These are phyloP conservation scores for Luffa acutangula DNA, from an alignment of 306 rosid species.

Conservation along the genomic window DNA sequence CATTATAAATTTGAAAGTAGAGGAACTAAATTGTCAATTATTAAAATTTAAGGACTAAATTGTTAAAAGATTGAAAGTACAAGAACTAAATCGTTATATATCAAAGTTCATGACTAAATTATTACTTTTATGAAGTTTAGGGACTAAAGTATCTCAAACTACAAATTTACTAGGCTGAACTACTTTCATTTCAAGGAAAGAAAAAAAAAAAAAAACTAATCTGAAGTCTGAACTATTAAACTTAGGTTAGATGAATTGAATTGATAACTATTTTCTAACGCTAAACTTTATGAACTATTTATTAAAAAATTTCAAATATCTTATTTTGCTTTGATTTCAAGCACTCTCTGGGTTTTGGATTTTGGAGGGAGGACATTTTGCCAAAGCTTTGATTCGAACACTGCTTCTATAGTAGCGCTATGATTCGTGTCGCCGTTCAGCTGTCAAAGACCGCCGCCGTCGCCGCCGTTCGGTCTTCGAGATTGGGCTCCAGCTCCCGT, in stretches of 20 bases:
- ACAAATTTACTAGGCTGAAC: not conserved
- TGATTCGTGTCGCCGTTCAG: conserved; percentile 38
- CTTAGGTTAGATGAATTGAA: no score
- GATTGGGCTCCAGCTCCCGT: conserved; percentile 14
- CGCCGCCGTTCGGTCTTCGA: conserved; percentile 18
- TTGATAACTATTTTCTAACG: not conserved
- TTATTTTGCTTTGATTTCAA: not conserved
- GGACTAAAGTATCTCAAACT: no score
- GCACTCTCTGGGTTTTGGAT: not conserved
- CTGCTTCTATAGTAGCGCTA: conserved; percentile 9
- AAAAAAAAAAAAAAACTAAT: no score
- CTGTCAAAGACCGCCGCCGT: conserved; percentile 28
- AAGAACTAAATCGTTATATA: no score
- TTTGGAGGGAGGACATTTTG: not conserved
- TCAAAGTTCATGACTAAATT: no score
- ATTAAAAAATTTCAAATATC: not conserved
- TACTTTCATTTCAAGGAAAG: no score
- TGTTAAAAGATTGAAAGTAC: no score
- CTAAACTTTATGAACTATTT: no score
- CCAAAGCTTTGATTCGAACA: not conserved
- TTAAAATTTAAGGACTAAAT: no score
- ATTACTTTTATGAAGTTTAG: no score
- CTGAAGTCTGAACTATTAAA: not conserved
- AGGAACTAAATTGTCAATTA: no score
- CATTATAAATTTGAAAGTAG: no score